These are phyloP conservation scores for Vaccinium corymbosum DNA, from an alignment of 148 eudicot species.

Conservation along the genomic window DNA sequence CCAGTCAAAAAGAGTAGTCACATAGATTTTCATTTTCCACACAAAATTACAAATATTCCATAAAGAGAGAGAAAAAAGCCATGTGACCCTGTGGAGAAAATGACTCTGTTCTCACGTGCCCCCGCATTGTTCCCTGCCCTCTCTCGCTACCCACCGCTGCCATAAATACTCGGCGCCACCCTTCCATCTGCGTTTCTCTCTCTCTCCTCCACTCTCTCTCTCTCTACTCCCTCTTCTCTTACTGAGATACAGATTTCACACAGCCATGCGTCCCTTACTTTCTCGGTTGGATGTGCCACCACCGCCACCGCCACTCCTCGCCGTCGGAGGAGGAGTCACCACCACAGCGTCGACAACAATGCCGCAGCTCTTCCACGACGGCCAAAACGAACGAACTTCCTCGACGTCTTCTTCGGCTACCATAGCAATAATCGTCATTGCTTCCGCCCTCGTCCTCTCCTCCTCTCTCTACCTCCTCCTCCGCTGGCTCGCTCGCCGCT, in stretches of 20 bases:
- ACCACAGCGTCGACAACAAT: background rate
- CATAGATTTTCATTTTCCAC: no score
- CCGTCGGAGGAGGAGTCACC: background rate
- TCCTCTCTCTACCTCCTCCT: conserved; percentile 68
- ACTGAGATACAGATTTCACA: background rate
- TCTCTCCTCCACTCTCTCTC: no score
- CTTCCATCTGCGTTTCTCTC: no score
- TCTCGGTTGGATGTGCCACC: background rate
- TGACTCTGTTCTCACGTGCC: no score
- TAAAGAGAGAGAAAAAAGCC: no score
- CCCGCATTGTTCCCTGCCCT: no score
- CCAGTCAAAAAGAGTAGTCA: no score
- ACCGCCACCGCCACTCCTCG: conserved; percentile 2
- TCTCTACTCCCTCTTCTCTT: no score
- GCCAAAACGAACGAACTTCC: background rate
- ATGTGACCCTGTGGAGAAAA: no score
- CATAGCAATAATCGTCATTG: conserved; percentile 44
- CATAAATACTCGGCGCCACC: no score
- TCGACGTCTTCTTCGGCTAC: conserved; percentile 27
- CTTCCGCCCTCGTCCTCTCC: conserved; percentile 55
- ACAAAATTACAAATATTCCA: no score
- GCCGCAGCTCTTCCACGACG: background rate
- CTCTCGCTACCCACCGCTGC: no score
- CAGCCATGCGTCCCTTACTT: background rate
- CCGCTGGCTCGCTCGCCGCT: conserved; percentile 44